A percentile compares a stretch with the other conserved stretches of the same genome.
phyloP scores from a whole-genome alignment of 2,329 filamentous ascomycete species.

The Aureobasidium melanogenum region DNA sequence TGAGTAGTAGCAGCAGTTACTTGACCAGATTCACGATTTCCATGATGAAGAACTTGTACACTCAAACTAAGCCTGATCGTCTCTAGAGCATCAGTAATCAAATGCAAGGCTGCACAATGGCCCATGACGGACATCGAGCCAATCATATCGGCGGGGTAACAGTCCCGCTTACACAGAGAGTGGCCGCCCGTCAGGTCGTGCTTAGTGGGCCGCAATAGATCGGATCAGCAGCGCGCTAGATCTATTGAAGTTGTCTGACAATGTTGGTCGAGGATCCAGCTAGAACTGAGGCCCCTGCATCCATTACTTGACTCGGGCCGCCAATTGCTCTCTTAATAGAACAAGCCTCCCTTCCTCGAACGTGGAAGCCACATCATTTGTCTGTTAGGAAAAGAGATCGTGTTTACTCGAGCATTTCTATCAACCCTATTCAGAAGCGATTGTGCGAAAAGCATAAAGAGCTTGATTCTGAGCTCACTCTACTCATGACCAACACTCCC shows the following conservation, averaged over 20 bases:
- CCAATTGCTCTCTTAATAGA: neutral
- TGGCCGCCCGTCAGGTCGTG: neutral
- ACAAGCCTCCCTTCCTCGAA: neutral
- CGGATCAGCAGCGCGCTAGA: neutral
- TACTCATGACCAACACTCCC: neutral
- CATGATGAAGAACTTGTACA: neutral
- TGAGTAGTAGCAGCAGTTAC: too few species aligned
- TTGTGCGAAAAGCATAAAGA: neutral
- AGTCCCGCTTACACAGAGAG: neutral
- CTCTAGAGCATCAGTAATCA: neutral
- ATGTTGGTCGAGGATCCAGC: neutral
- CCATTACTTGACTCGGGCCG: neutral
- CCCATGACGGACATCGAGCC: neutral
- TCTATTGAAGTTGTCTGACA: neutral
- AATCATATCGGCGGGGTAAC: neutral
- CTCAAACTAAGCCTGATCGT: too few species aligned
- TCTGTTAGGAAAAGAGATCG: neutral
- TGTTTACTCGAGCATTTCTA: neutral
- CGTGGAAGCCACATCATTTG: conserved; percentile 3
- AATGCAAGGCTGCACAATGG: neutral
- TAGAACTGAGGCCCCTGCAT: conserved; percentile 7
- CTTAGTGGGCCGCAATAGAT: neutral
- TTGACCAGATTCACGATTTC: neutral
- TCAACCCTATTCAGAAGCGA: neutral
- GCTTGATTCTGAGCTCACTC: neutral